phyloP scores from a whole-genome alignment of 768 basidiomycete genomes.

The Amylocystis lapponica region DNA sequence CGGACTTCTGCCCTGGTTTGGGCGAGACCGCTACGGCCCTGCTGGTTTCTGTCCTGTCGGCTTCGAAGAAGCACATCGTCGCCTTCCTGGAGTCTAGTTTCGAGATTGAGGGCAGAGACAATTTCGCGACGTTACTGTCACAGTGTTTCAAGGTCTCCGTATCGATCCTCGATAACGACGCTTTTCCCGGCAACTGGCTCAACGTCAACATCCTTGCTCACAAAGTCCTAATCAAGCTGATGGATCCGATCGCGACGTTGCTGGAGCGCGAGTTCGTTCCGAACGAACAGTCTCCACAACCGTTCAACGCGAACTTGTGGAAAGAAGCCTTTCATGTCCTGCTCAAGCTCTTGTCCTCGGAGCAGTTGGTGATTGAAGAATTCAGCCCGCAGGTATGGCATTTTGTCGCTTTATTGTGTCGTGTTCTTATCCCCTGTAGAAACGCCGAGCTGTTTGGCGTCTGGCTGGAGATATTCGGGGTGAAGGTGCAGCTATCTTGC shows the following conservation, averaged over 20 bases:
- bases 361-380: conserved; percentile 90
- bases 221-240: conserved; percentile 81
- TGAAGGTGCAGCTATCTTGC: conserved; percentile 77
- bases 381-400: conserved; percentile 79
- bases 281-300: conserved; percentile 46
- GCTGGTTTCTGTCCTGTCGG: conserved; percentile 74
- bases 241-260: conserved; percentile 75
- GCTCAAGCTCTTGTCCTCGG: conserved; percentile 79
- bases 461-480: conserved; percentile 95
- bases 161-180: conserved; percentile 81
- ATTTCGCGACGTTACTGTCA: conserved; percentile 62
- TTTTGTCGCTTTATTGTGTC: not conserved
- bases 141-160: conserved; percentile 77
- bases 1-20: conserved; percentile 64
- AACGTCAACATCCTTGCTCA: conserved; percentile 88
- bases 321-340: conserved; percentile 75
- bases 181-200: conserved; percentile 88
- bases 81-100: conserved; percentile 74
- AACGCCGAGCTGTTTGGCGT: conserved; percentile 93
- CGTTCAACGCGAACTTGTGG: conserved; percentile 80
- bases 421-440: conserved; percentile 37
- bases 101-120: conserved; percentile 86
- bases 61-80: conserved; percentile 69
- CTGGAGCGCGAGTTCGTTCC: conserved; percentile 82
- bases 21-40: conserved; percentile 87